Conservation (phyloP, 2,329 filamentous ascomycete species). For the Aureobasidium vineae region DNA sequence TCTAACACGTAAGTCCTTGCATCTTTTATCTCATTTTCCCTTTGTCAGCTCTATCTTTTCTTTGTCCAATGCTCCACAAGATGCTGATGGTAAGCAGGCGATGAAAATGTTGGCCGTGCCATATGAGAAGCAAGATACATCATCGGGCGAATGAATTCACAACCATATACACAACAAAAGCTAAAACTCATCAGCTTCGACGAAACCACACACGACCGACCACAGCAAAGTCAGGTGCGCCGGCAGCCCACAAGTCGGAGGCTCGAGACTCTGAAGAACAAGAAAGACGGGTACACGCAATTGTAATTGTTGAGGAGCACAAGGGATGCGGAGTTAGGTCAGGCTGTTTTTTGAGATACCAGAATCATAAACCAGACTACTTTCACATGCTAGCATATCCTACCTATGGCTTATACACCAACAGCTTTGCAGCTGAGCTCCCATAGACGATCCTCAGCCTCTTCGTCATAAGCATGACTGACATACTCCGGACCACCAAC, state of each 20-base stretch:
- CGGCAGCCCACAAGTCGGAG: constrained; percentile 3
- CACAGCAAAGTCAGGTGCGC: background rate
- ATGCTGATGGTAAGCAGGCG: constrained; percentile 22
- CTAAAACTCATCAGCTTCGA: constrained; percentile 8
- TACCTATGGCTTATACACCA: constrained; percentile 27
- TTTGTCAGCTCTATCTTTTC: constrained; percentile 22
- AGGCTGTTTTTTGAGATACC: constrained; percentile 1
- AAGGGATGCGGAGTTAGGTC: background rate
- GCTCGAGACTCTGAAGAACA: constrained; percentile 6
- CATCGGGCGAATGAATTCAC: background rate
- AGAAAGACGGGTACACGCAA: background rate
- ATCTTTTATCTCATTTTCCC: background rate
- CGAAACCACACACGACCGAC: background rate
- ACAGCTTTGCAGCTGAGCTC: constrained; percentile 39
- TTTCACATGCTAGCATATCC: background rate
- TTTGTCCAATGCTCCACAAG: background rate
- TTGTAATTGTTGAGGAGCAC: background rate
- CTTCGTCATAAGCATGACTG: constrained; percentile 41
- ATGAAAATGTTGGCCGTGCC: background rate
- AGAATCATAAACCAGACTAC: background rate
- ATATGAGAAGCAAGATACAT: background rate
- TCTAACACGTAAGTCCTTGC: constrained; percentile 13
- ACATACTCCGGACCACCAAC: constrained; percentile 37
- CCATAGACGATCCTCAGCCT: constrained; percentile 46
- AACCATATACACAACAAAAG: background rate